Percentiles rank a stretch among this genome's conserved stretches.
Evolutionary conservation across 2,329 filamentous ascomycete species (phyloP).

Genomic region (Hypoxylon sp.): DNA sequence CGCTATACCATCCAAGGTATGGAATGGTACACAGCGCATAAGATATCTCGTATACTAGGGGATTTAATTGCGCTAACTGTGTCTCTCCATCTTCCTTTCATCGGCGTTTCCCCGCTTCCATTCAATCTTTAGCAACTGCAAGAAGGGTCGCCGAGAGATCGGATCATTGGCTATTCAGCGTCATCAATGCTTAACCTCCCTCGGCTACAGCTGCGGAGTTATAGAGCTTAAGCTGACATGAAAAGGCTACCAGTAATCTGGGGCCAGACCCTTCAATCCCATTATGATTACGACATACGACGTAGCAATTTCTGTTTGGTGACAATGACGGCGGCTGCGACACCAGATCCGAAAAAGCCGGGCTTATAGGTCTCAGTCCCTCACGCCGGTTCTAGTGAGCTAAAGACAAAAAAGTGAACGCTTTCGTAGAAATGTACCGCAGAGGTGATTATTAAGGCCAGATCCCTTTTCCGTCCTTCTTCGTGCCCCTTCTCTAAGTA

Average conservation of each 20-base stretch:
- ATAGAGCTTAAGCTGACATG: constrained; percentile 13
- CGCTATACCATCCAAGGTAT: constrained; percentile 25
- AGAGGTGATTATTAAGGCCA: constrained; percentile 16
- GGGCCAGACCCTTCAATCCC: constrained; percentile 6
- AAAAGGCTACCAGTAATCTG: constrained; percentile 21
- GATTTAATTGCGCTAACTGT: constrained; percentile 21
- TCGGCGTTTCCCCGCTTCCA: constrained; percentile 22
- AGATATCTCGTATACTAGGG: constrained; percentile 32
- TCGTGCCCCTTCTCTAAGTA: not conserved
- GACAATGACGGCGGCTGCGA: constrained; percentile 28
- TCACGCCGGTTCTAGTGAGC: constrained; percentile 2
- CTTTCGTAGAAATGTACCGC: constrained; percentile 20
- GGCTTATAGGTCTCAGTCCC: constrained; percentile 1
- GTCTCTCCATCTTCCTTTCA: constrained; percentile 7
- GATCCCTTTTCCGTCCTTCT: not conserved
- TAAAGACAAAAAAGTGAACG: constrained; percentile 1
- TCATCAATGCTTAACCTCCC: constrained; percentile 12
- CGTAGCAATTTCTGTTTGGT: constrained; percentile 18
- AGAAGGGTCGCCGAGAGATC: constrained; percentile 19
- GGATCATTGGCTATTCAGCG: constrained; percentile 25
- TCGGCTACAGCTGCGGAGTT: constrained; percentile 26
- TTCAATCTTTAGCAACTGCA: constrained; percentile 14
- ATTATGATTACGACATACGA: constrained; percentile 32
- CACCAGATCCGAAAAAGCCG: constrained; percentile 29
- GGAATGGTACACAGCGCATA: constrained; percentile 19